These are phyloP conservation scores for Rhizopogon vesiculosus DNA, from an alignment of 768 basidiomycete genomes.

Conservation along the genomic window DNA sequence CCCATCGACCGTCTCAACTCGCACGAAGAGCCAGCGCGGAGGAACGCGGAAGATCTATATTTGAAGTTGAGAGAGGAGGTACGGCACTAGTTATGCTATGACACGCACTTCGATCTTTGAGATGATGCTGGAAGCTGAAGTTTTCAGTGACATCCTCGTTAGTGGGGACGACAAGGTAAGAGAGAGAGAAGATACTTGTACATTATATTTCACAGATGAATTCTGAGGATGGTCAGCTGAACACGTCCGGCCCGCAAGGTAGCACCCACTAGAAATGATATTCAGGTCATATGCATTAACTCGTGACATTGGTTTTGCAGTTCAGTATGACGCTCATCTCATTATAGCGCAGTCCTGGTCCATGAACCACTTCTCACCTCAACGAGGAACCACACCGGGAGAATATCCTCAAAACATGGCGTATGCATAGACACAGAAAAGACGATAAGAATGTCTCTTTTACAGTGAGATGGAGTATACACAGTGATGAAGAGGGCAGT, in stretches of 20 bases:
- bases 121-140: conserved; percentile 15
- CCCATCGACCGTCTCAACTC: conserved; percentile 59
- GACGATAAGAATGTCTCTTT: not conserved
- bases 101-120: conserved; percentile 22
- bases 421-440: not conserved
- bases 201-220: too few relatives aligned
- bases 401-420: not conserved
- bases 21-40: conserved; percentile 70
- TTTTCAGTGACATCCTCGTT: conserved; percentile 12
- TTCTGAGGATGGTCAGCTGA: not conserved
- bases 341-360: too few relatives aligned
- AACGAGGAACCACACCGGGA: not conserved
- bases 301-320: not conserved
- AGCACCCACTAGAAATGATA: not conserved
- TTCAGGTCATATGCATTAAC: not conserved
- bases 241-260: not conserved
- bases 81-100: not conserved
- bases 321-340: too few relatives aligned
- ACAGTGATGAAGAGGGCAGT: too few relatives aligned
- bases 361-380: not conserved
- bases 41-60: conserved; percentile 59
- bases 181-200: not conserved
- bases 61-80: not conserved
- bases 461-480: not conserved
- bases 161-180: not conserved